These are phyloP conservation scores for Lentinus brumalis DNA, from an alignment of 768 basidiomycete species.

Conservation along the genomic window DNA sequence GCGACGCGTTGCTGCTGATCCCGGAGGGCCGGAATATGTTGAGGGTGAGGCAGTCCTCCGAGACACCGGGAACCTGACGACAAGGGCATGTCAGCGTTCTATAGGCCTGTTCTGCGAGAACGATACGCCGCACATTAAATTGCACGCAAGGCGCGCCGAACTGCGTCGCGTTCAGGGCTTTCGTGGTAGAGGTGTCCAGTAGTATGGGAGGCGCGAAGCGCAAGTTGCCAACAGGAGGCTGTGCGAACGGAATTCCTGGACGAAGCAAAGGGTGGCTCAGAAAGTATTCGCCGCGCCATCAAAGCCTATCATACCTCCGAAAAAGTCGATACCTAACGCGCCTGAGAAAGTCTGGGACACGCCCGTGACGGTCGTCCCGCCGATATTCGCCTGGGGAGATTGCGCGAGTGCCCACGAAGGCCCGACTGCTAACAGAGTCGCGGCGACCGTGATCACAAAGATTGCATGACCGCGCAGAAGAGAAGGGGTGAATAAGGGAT, in stretches of 20 bases:
- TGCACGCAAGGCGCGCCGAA: conserved; percentile 32
- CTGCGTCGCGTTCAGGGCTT: conserved; percentile 19
- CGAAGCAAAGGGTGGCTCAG: background rate
- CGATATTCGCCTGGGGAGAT: conserved; percentile 21
- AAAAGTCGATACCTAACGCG: conserved; percentile 32
- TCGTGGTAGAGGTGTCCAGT: conserved; percentile 7
- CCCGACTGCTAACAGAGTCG: too few species aligned
- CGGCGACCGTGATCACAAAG: too few species aligned
- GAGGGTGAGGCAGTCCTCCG: conserved; percentile 51
- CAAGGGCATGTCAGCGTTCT: background rate
- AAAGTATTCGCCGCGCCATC: too few species aligned
- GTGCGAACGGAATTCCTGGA: conserved; percentile 38
- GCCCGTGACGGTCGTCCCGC: conserved; percentile 29
- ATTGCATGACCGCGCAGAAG: too few species aligned
- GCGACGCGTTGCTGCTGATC: conserved; percentile 19
- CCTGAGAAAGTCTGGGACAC: conserved; percentile 5
- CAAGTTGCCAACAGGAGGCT: conserved; percentile 32
- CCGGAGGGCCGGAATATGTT: conserved; percentile 48
- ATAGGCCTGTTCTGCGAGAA: background rate
- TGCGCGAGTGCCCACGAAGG: background rate
- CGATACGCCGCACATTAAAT: conserved; percentile 32
- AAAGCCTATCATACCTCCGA: conserved; percentile 26
- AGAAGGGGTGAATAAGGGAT: too few species aligned
- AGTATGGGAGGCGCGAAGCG: conserved; percentile 32
- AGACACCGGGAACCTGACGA: conserved; percentile 26